Evolutionary conservation across 805 yeast genomes (phyloP), one percentile per base, ranked within the genome.

Genomic region (Ogataea minuta): DNA sequence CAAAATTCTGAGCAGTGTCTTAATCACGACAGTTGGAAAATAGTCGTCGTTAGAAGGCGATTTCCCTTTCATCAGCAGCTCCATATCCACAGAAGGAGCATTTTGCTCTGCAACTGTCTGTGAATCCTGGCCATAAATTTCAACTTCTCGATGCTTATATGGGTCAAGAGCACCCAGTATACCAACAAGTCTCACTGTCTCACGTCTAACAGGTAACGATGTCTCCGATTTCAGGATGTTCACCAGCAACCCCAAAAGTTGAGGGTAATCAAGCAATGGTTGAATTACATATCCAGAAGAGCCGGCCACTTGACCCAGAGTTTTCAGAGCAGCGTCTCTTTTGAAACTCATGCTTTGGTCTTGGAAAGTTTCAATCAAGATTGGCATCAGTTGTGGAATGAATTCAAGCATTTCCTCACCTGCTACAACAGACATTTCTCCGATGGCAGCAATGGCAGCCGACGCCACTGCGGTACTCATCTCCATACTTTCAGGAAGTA

Each of bases 141-240:
- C 98, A 8, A 90, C 86, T 52, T 88, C 96, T 40, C 96, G 78
- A 51, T 89, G 95, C 56, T 87, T 90, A 58, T 91, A 93, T 1
- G 99, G 99, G 62, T 93, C 99, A 33, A 93, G 67, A 0, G 99
- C 99, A 47, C 99, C 99, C 28, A 93, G 67, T 23, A 90, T 89
- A 56, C 99, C 99, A 41, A 93, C 68, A 16, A 93, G 64, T 48
- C 91, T 74, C 1, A 93, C 95, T 0, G 96, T 84, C 59, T 93
- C 98, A 41, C 96, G 69, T 54, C 93, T 77, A 6, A 87, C 80
- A 4, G 75, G 66, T 3, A 82, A 75, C 0, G 95, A 77, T 9
- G 79, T 76, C 54, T 91, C 97, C 43, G 89, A 78, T 48, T 85
- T 85, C 39, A 93, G 65, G 28, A 93, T 88, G 38, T 80, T 81